Conservation (phyloP, 2,329 filamentous ascomycete genomes). For the Dryadomyces quercus-mongolicae region DNA sequence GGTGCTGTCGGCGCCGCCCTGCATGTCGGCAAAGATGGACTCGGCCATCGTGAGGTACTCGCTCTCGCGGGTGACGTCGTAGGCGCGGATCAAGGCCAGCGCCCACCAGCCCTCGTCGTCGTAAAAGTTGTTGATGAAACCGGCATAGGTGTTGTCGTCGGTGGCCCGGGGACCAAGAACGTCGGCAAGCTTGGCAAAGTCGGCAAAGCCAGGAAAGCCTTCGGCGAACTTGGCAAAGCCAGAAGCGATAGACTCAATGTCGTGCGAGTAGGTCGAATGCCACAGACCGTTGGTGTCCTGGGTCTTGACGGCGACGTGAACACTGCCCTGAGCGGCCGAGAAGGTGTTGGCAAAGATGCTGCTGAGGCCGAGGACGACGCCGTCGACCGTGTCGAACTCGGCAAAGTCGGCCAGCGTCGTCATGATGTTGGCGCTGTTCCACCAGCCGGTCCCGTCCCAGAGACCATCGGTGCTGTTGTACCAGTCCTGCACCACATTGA, state of each 20-base stretch:
- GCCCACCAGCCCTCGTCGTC: conserved; percentile 56
- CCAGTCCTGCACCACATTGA: conserved; percentile 41
- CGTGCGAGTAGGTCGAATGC: conserved; percentile 23
- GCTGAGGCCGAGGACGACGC: conserved; percentile 25
- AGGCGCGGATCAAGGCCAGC: conserved; percentile 41
- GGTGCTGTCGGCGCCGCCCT: conserved; percentile 25
- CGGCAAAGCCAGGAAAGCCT: too few relatives aligned
- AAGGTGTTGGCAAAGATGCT: conserved; percentile 33
- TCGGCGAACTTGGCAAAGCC: too few relatives aligned
- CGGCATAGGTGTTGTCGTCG: conserved; percentile 24
- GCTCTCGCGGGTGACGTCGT: conserved; percentile 33
- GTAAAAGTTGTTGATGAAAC: conserved; percentile 44
- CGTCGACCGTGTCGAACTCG: conserved; percentile 19
- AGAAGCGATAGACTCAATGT: too few relatives aligned
- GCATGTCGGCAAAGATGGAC: conserved; percentile 42
- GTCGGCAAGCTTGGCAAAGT: too few relatives aligned
- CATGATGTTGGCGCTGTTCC: conserved; percentile 59
- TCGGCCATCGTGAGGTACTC: conserved; percentile 39
- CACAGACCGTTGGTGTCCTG: conserved; percentile 23
- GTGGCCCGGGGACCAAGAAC: too few relatives aligned
- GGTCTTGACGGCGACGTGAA: conserved; percentile 25
- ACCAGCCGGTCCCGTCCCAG: conserved; percentile 58
- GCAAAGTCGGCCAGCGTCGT: conserved; percentile 48
- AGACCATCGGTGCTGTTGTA: conserved; percentile 49
- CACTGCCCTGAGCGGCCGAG: conserved; percentile 28